Percentiles rank a stretch among this genome's conserved stretches.
These are phyloP conservation scores for Vinca minor DNA, from an alignment of 257 asterid genomes.

Conservation along the genomic window DNA sequence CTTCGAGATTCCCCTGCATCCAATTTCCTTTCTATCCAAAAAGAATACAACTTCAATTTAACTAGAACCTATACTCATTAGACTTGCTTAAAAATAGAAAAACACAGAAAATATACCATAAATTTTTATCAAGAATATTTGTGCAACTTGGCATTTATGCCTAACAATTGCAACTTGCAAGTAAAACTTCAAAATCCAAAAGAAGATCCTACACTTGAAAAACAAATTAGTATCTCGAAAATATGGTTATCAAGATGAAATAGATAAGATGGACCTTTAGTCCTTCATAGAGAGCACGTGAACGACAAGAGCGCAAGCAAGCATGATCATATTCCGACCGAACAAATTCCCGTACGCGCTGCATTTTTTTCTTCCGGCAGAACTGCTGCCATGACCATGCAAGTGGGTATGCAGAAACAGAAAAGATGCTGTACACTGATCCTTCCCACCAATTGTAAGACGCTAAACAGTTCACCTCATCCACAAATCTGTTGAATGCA, in stretches of 20 bases:
- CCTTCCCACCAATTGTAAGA: conserved; percentile 99
- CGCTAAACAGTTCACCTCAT: conserved; percentile 83
- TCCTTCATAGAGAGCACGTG: conserved; percentile 98
- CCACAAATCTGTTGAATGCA: conserved; percentile 82
- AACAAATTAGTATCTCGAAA: not conserved
- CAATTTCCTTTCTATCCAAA: no score
- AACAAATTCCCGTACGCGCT: conserved; percentile 85
- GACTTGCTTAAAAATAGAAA: no score
- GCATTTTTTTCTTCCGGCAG: conserved; percentile 82
- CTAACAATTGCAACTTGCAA: no score
- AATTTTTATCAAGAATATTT: no score
- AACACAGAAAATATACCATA: no score
- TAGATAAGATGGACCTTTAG: conserved; percentile 55
- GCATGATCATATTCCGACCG: conserved; percentile 97
- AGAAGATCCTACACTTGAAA: conserved; percentile 1
- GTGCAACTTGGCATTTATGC: no score
- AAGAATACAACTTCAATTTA: no score
- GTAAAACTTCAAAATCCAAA: not conserved
- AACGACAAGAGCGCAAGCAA: conserved; percentile 98
- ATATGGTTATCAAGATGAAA: not conserved
- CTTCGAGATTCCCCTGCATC: no score
- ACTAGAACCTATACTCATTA: no score
- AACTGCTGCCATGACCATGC: conserved; percentile 99
- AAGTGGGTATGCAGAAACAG: conserved; percentile 80
- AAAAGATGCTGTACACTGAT: conserved; percentile 71